Percentiles rank a stretch among this genome's conserved stretches.
Conservation (phyloP, 768 basidiomycete species). For the Auricularia cornea region DNA sequence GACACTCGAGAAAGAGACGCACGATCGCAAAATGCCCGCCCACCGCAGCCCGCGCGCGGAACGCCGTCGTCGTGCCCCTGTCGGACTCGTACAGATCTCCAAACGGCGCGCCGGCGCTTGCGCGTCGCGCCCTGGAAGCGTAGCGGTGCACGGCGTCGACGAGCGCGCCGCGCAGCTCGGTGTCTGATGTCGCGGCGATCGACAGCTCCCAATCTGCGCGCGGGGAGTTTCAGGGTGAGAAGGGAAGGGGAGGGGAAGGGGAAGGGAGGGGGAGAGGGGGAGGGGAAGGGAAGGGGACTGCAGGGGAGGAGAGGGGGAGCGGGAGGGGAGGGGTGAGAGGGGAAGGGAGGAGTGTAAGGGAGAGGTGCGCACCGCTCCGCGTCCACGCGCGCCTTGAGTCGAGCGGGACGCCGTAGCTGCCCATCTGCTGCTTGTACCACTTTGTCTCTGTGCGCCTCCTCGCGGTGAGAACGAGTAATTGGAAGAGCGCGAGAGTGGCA, state of each 20-base stretch:
- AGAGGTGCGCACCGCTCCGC: constrained; percentile 45
- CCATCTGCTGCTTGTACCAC: constrained; percentile 38
- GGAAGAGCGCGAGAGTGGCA: too few relatives aligned
- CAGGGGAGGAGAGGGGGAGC: too few relatives aligned
- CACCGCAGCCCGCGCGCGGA: constrained; percentile 30
- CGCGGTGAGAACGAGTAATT: too few relatives aligned
- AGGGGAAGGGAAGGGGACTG: too few relatives aligned
- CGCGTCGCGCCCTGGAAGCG: constrained; percentile 37
- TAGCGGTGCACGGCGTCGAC: constrained; percentile 43
- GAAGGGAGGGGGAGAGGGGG: too few relatives aligned
- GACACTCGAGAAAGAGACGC: background rate
- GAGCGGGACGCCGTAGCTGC: constrained; percentile 38
- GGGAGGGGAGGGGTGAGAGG: too few relatives aligned
- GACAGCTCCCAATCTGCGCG: constrained; percentile 49
- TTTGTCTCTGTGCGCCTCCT: constrained; percentile 34
- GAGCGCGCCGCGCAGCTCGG: constrained; percentile 38
- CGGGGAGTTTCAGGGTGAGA: background rate
- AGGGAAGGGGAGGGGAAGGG: too few relatives aligned
- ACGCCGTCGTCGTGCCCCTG: constrained; percentile 38
- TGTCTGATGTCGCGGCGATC: constrained; percentile 44
- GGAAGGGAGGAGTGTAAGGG: too few relatives aligned
- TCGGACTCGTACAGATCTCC: constrained; percentile 50
- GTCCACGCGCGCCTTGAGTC: constrained; percentile 51
- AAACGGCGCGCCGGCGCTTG: constrained; percentile 25
- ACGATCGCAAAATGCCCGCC: constrained; percentile 5